phyloP scores from a whole-genome alignment of 1,284 basidiomycete genomes.

The Mycena citricolor region DNA sequence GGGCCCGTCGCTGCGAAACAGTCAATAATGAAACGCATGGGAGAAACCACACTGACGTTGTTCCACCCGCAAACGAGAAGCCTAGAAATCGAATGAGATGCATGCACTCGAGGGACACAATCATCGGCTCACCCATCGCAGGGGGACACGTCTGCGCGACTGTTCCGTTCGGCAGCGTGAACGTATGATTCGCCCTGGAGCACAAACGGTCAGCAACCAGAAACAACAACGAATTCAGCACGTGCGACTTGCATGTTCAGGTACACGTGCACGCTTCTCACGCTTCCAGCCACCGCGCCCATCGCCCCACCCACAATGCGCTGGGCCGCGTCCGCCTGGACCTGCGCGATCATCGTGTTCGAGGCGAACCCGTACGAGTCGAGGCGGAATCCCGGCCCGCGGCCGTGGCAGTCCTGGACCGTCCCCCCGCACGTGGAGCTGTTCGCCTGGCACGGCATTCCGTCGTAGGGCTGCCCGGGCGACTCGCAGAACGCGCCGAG shows the following conservation, averaged over 20 bases:
- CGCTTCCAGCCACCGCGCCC: constrained; percentile 49
- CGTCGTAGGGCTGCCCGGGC: constrained; percentile 67
- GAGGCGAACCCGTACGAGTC: constrained; percentile 20
- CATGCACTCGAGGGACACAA: no score
- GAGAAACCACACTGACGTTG: constrained; percentile 51
- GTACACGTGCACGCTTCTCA: constrained; percentile 67
- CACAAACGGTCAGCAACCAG: no score
- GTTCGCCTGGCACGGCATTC: constrained; percentile 62
- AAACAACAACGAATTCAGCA: no score
- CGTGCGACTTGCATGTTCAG: no score
- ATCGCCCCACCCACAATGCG: constrained; percentile 9
- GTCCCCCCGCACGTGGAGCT: constrained; percentile 74
- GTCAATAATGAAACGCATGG: constrained; percentile 8
- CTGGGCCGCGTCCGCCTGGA: constrained; percentile 18
- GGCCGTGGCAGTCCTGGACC: constrained; percentile 67
- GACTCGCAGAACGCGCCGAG: constrained; percentile 78
- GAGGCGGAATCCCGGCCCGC: constrained; percentile 29
- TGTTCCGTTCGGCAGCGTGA: constrained; percentile 67
- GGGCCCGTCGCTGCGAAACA: constrained; percentile 62
- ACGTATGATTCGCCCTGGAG: constrained; percentile 63
- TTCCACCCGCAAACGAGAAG: constrained; percentile 76
- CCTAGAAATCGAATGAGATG: no score
- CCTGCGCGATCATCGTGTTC: constrained; percentile 19
- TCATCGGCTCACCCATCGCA: no score
- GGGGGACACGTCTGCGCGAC: constrained; percentile 73